Percentiles rank a stretch among this genome's conserved stretches.
These are phyloP conservation scores for Tulasnella sp. DNA, from an alignment of 768 basidiomycete genomes.

Conservation along the genomic window DNA sequence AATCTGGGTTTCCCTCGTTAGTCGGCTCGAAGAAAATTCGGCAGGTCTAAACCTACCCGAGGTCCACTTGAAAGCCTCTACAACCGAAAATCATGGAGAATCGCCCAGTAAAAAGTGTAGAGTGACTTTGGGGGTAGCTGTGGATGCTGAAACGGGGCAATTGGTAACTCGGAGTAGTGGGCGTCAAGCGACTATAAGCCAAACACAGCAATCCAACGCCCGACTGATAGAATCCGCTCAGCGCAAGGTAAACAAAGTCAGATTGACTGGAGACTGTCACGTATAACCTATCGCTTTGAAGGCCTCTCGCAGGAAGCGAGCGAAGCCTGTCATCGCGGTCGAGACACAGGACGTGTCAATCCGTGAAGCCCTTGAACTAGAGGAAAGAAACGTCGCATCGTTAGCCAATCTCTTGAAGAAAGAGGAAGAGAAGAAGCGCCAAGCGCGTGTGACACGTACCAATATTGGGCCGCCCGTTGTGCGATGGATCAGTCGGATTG, in stretches of 20 bases:
- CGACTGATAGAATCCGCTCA: conserved; percentile 43
- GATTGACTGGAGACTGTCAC: background rate
- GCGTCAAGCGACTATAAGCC: conserved; percentile 42
- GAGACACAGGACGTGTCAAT: conserved; percentile 79
- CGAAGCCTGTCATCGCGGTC: conserved; percentile 38
- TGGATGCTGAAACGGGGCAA: conserved; percentile 53
- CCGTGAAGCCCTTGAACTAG: conserved; percentile 69
- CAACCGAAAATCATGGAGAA: background rate
- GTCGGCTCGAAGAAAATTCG: background rate
- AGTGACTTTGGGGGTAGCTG: conserved; percentile 42
- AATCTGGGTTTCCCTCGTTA: background rate
- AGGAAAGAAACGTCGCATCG: conserved; percentile 71
- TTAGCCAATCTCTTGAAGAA: conserved; percentile 66
- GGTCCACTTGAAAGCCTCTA: background rate
- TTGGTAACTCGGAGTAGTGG: conserved; percentile 25
- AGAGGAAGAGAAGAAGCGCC: conserved; percentile 74
- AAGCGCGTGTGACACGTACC: conserved; percentile 50
- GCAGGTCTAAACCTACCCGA: background rate
- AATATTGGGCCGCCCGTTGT: conserved; percentile 53
- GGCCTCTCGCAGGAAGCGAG: conserved; percentile 47
- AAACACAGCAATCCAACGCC: conserved; percentile 29
- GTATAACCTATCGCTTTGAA: background rate
- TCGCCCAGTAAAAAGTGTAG: conserved; percentile 26
- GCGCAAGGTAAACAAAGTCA: background rate
- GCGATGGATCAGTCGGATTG: conserved; percentile 57